phyloP scores from a whole-genome alignment of 1,139 yeast species.

The Hansenula lynferdii region DNA sequence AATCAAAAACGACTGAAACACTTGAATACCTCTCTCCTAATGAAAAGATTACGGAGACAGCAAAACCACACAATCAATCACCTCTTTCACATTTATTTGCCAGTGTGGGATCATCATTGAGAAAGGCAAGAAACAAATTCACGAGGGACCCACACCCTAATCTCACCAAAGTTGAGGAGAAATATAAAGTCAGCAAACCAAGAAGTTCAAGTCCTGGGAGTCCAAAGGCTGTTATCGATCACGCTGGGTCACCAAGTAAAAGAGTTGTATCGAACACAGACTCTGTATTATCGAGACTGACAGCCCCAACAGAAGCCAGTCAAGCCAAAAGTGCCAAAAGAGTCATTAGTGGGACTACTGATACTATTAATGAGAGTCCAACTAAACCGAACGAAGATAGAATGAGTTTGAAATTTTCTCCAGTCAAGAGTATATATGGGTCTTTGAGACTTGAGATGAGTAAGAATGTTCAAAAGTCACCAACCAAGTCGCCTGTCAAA shows the following conservation, averaged over 20 bases:
- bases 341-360: neutral
- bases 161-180: conserved; percentile 1
- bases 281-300: conserved; percentile 20
- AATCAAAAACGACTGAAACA: no score
- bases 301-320: conserved; percentile 33
- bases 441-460: conserved; percentile 15
- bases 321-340: conserved; percentile 16
- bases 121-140: conserved; percentile 17
- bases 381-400: neutral
- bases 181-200: conserved; percentile 2
- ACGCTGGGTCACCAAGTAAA: conserved; percentile 1
- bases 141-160: conserved; percentile 6
- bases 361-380: neutral
- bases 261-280: conserved; percentile 1
- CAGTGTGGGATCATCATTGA: conserved; percentile 20
- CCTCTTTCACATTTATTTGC: conserved; percentile 16
- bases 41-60: neutral
- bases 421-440: conserved; percentile 22
- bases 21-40: neutral
- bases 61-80: neutral
- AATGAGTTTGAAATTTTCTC: conserved; percentile 14
- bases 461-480: neutral
- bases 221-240: neutral
- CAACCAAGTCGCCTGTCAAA: neutral
- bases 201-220: neutral